These are phyloP conservation scores for Adansonia digitata DNA, from an alignment of 345 rosid species.

Conservation along the genomic window DNA sequence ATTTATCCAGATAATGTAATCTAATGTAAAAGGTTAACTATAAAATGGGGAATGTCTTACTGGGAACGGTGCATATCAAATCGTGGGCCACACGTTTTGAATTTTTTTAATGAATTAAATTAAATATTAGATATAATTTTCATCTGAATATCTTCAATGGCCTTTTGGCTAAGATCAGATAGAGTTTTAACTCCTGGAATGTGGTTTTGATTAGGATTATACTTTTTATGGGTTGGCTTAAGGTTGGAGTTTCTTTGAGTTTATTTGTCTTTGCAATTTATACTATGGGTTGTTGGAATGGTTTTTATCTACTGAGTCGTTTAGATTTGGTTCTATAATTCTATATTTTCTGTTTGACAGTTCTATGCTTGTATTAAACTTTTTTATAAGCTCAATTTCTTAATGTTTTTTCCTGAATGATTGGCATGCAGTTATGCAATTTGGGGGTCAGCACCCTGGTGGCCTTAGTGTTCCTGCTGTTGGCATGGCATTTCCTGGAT, in stretches of 20 bases:
- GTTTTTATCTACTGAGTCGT: neutral
- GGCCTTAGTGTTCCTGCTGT: slow-evolving; percentile 81
- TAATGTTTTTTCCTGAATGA: slow-evolving; percentile 4
- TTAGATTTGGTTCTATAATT: neutral
- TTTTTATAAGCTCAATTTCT: neutral
- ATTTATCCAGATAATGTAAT: neutral
- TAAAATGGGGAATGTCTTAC: neutral
- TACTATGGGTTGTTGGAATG: neutral
- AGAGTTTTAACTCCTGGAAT: neutral
- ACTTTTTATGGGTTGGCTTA: neutral
- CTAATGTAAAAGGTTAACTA: neutral
- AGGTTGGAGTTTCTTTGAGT: neutral
- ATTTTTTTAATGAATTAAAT: neutral
- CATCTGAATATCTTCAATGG: neutral
- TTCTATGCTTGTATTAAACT: neutral
- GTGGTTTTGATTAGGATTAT: neutral
- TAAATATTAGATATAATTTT: neutral
- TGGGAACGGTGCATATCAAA: neutral
- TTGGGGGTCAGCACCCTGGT: slow-evolving; percentile 86
- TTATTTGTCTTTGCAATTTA: neutral
- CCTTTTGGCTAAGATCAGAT: neutral
- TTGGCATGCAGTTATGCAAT: slow-evolving; percentile 71
- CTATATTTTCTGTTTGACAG: neutral
- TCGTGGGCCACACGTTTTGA: neutral
- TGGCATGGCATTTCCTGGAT: slow-evolving; percentile 97